Evolutionary conservation across 495 filamentous ascomycete species (phyloP).

Genomic region (Hypoxylon rickii): DNA sequence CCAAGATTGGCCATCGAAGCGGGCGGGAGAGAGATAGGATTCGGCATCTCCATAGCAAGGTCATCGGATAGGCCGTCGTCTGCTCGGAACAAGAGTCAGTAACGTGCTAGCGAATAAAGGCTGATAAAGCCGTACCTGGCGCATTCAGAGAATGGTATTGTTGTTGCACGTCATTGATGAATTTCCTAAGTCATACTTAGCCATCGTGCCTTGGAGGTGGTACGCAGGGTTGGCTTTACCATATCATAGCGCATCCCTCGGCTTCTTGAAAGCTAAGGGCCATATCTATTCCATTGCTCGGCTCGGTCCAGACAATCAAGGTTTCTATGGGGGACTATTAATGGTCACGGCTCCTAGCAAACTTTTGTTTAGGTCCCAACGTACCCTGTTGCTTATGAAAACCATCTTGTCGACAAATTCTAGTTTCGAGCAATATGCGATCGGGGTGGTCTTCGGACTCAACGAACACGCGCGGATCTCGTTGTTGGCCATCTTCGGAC

Average conservation of each 20-base stretch:
- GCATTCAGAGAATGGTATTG: constrained; percentile 41
- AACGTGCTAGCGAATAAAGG: background rate
- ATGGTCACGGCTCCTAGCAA: constrained; percentile 3
- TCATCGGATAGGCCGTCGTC: constrained; percentile 94
- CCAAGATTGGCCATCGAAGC: constrained; percentile 77
- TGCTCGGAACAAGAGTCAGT: constrained; percentile 38
- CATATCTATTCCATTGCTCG: constrained; percentile 83
- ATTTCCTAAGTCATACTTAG: constrained; percentile 69
- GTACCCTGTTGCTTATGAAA: constrained; percentile 98
- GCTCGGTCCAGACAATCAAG: constrained; percentile 96
- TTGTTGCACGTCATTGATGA: constrained; percentile 83
- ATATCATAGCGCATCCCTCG: constrained; percentile 90
- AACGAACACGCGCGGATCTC: constrained; percentile 87
- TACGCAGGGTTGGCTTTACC: constrained; percentile 57
- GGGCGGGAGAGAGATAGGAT: constrained; percentile 73
- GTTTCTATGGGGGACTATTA: constrained; percentile 68
- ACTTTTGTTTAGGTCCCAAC: constrained; percentile 19
- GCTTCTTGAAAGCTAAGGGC: constrained; percentile 98
- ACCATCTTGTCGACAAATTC: constrained; percentile 89
- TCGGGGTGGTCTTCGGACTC: constrained; percentile 90
- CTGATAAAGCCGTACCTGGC: constrained; percentile 24
- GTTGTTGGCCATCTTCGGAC: constrained; percentile 50
- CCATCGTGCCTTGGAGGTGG: background rate
- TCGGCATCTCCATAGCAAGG: constrained; percentile 64
- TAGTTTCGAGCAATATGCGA: constrained; percentile 83